Conservation (phyloP, 2,329 filamentous ascomycete species). For the Orbilia brochopaga region DNA sequence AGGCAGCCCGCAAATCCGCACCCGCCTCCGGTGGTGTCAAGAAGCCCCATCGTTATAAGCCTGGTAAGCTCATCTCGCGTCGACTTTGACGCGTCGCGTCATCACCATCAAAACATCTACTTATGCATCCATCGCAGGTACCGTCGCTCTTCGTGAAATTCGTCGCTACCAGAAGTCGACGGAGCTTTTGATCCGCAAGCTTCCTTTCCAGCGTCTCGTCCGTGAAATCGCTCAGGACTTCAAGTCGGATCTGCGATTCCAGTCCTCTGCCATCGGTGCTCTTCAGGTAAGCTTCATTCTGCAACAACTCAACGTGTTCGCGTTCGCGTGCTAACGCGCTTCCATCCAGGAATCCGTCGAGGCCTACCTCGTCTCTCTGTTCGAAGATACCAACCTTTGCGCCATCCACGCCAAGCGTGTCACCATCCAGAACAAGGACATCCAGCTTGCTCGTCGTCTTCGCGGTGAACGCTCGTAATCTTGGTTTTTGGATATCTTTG, state of each 20-base stretch:
- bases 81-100: constrained; percentile 79
- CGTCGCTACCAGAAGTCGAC: constrained; percentile 97
- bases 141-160: constrained; percentile 97
- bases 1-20: constrained; percentile 97
- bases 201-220: constrained; percentile 96
- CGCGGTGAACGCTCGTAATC: constrained; percentile 86
- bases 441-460: constrained; percentile 93
- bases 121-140: constrained; percentile 66
- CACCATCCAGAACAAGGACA: constrained; percentile 97
- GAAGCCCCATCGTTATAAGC: constrained; percentile 92
- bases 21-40: constrained; percentile 90
- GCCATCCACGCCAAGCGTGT: constrained; percentile 99
- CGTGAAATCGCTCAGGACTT: constrained; percentile 96
- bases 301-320: not conserved
- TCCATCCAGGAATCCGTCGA: constrained; percentile 83
- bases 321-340: not conserved
- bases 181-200: constrained; percentile 93
- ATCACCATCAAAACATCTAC: constrained; percentile 54
- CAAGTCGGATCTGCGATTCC: constrained; percentile 95
- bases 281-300: constrained; percentile 60
- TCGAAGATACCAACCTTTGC: constrained; percentile 98
- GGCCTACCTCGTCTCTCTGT: constrained; percentile 96
- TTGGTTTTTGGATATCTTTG: constrained; percentile 23
- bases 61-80: constrained; percentile 71
- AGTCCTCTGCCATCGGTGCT: constrained; percentile 95